Base-by-base conservation (phyloP, 306 rosid species). In the Mimosa bimucronata region DNA sequence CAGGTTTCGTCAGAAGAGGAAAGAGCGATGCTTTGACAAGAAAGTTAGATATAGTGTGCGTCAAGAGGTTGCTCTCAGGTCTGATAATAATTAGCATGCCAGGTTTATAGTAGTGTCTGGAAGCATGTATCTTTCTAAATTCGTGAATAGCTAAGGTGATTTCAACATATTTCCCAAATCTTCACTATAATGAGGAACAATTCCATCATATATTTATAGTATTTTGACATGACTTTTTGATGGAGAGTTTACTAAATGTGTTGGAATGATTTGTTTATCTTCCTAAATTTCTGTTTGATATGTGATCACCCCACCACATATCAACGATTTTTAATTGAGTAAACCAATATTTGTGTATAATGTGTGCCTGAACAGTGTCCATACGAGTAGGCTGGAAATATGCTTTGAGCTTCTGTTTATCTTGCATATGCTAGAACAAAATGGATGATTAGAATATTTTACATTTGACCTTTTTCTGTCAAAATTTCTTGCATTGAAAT, bases 61-160 rank as follows among this genome's bases (percentile, higher is more conserved):
- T 66, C 98, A 94, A 85, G 98, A 94, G 84, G 98, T 94, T 76
- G 98, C 98, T 6, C 97, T 94, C 91, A 94, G 97, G 98, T 90
- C 30, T 84, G 91, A 80, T 85, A 37, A 80, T 70, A 37, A 75
- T 70, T 67, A 44, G 23, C 48, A 41, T 71, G 9, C 65, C 40
- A 19, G 30, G 29, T 78, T 38, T 85, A 73, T 79, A 21, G 25
- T 77, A 55, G 73, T 65, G 79, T 19, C 2, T n/a, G 72, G 6
- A 38, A 67, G 30, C 18, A 40, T 67, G 4, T 40, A 38, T 67
- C 19, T 19, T 40, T 67, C n/a, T 10, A n/a, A 40, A 16, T 67
- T 66, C 9, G 9, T 21, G 18, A 67, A 38, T 29, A 21, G 73
- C 50, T 67, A 29, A n/a, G 18, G 18, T 67, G 73, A 40, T 70